Base-by-base conservation (phyloP, 2,329 filamentous ascomycete species). In the Nemania serpens region DNA sequence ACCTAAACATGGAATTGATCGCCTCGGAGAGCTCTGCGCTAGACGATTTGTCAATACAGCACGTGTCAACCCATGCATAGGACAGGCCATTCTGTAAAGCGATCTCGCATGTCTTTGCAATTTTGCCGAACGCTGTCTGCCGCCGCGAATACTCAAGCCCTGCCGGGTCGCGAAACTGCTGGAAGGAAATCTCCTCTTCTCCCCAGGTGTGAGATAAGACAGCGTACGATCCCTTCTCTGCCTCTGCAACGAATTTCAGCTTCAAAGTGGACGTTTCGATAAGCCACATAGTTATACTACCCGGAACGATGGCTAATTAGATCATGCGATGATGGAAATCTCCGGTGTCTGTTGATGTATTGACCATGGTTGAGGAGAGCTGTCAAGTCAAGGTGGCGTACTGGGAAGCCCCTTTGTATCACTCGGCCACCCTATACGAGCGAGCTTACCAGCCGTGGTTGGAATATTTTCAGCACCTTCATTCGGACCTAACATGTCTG, bases 1-100 rank as follows among this genome's bases (percentile, higher is more conserved):
- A 60, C 7, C 7, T 50, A 25, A 54, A 59, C 55, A 58, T 58
- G 18, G 55, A 58, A n/a, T 58, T 58, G 39, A 58, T 58, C 2
- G 56, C 56, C 37, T 60, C 58, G 15, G 52, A 60, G 25, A 60
- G 58, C 36, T 61, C 58, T 5, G 58, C 52, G 33, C 58, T 61
- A n/a, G 50, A 55, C 15, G 47, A 47, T 20, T 57, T 61, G 25
- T 61, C 48, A 47, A 61, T 61, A 52, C 58, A 61, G 34, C 58
- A 61, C 13, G 58, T 61, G 54, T 61, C 58, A 4, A 61, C 43
- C 58, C 58, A 61, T 10, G 47, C 53, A 50, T 61, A 57, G 5
- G 51, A 43, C 12, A 56, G 34, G 17, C 53, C 53, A 29, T 29
- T 9, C 47, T 53, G 17, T 20, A 37, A 34, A 18, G 58, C 52